Evolutionary conservation across 345 rosid species (phyloP).

Genomic region (Pistacia vera): DNA sequence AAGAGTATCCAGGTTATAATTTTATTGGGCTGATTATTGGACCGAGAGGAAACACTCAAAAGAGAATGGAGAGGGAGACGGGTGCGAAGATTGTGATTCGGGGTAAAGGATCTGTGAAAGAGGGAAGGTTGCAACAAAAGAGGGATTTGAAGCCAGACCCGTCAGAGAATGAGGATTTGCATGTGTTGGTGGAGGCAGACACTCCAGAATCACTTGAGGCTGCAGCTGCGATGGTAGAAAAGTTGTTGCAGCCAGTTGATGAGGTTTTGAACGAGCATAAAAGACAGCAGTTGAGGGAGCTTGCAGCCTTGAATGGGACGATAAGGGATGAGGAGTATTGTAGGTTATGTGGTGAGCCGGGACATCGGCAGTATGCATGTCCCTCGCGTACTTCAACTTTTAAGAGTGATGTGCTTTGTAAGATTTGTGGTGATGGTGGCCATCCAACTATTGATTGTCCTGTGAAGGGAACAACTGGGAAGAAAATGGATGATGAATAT

Average conservation of each 20-base stretch:
- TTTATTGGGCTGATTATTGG: constrained; percentile 95
- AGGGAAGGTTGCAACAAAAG: constrained; percentile 93
- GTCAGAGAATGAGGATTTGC: constrained; percentile 95
- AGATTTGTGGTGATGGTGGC: constrained; percentile 99
- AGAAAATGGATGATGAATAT: constrained; percentile 99
- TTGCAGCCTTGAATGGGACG: constrained; percentile 95
- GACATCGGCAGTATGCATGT: constrained; percentile 88
- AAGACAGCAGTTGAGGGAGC: constrained; percentile 97
- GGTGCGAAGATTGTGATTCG: constrained; percentile 96
- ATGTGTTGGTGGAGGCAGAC: constrained; percentile 97
- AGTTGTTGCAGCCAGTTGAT: constrained; percentile 95
- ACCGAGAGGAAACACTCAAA: constrained; percentile 95
- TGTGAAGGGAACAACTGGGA: constrained; percentile 85
- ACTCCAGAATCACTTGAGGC: constrained; percentile 88
- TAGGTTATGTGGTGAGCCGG: constrained; percentile 92
- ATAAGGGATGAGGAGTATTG: constrained; percentile 97
- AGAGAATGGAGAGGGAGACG: constrained; percentile 97
- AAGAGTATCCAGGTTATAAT: constrained; percentile 91
- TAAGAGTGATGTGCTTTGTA: constrained; percentile 95
- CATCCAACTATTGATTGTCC: constrained; percentile 99
- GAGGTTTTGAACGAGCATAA: constrained; percentile 97
- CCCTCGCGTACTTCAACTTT: constrained; percentile 93
- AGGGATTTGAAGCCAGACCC: constrained; percentile 94
- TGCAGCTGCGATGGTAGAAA: constrained; percentile 98
- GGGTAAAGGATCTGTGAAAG: constrained; percentile 95